Evolutionary conservation across 129 eudicot species (phyloP).

Genomic region (Solidago caesia): DNA sequence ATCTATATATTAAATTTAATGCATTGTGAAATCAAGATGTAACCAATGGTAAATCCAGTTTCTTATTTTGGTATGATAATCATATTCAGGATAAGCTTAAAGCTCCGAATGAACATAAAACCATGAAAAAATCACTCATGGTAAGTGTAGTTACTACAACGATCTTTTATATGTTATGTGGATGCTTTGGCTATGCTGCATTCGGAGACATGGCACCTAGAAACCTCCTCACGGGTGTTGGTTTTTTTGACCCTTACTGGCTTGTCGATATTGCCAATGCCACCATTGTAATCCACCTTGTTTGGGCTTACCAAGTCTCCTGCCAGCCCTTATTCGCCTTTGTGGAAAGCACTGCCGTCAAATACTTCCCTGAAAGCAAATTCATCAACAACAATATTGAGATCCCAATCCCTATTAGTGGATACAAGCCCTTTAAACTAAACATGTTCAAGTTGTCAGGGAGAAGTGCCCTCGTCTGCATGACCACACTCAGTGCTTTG

Average conservation of each 20-base stretch:
- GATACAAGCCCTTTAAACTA: constrained; percentile 43
- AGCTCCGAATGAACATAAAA: constrained; percentile 51
- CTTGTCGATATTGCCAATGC: constrained; percentile 74
- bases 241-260: constrained; percentile 91
- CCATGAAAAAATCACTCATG: constrained; percentile 75
- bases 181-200: constrained; percentile 76
- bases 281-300: constrained; percentile 72
- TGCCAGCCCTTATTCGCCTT: constrained; percentile 70
- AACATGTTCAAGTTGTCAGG: constrained; percentile 73
- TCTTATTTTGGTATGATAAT: too few relatives aligned
- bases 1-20: too few relatives aligned
- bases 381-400: constrained; percentile 45
- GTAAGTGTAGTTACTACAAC: constrained; percentile 75
- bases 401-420: constrained; percentile 33
- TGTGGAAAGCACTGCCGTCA: constrained; percentile 43
- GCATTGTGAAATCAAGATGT: too few relatives aligned
- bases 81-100: constrained; percentile 57
- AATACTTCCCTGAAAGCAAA: constrained; percentile 59
- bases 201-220: constrained; percentile 84
- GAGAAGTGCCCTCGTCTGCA: too few relatives aligned
- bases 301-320: constrained; percentile 95
- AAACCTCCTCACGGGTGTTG: constrained; percentile 85
- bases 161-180: too few relatives aligned
- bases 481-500: too few relatives aligned
- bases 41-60: too few relatives aligned